Percentiles rank a stretch among this genome's conserved stretches.
These are phyloP conservation scores for Cryomyces minteri DNA, from an alignment of 495 filamentous ascomycete genomes.

Conservation along the genomic window DNA sequence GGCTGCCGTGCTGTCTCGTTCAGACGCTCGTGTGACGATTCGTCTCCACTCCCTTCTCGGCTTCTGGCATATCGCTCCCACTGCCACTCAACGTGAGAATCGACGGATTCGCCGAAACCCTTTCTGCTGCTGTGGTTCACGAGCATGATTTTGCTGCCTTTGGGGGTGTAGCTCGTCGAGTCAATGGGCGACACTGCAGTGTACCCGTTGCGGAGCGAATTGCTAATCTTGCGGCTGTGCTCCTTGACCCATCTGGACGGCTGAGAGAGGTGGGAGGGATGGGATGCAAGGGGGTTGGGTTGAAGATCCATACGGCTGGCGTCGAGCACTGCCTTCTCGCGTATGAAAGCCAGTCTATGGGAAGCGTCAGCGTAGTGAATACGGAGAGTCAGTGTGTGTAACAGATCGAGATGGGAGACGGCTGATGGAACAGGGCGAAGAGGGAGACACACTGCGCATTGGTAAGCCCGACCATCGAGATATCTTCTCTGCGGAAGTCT, in stretches of 20 bases:
- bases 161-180: background rate
- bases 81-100: background rate
- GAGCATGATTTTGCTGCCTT: background rate
- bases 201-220: background rate
- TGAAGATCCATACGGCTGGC: background rate
- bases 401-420: background rate
- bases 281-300: background rate
- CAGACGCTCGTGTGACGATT: background rate
- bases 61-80: background rate
- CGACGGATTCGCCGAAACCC: background rate
- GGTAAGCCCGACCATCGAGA: background rate
- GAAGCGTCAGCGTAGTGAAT: too few relatives aligned
- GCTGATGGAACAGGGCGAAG: background rate
- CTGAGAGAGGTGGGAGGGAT: background rate
- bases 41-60: background rate
- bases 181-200: background rate
- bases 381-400: too few relatives aligned
- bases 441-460: background rate
- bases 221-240: background rate
- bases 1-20: conserved; percentile 3
- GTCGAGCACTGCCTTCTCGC: background rate
- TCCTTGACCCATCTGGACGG: background rate
- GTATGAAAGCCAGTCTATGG: background rate
- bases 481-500: background rate
- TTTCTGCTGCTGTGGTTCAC: background rate